Conservation (phyloP, 306 rosid species). For the Neltuma alba region DNA sequence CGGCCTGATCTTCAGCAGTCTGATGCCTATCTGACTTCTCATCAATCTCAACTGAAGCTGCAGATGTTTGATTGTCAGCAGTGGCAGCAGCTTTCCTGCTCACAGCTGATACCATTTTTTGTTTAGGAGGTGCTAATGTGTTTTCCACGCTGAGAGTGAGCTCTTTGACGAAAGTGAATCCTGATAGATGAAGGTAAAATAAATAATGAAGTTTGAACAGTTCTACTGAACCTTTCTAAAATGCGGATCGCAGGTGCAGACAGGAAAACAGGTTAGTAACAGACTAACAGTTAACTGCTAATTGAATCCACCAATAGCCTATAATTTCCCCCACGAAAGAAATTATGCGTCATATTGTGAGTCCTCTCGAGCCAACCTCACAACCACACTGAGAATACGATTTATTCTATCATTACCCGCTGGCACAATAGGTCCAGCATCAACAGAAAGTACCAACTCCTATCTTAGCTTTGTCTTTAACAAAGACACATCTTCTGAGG, state of each 20-base stretch:
- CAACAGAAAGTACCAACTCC: neutral
- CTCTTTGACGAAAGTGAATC: conserved; percentile 83
- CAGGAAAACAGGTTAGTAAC: conserved; percentile 28
- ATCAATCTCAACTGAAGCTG: conserved; percentile 54
- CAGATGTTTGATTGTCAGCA: conserved; percentile 56
- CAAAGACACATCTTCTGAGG: neutral
- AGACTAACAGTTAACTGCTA: conserved; percentile 16
- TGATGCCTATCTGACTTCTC: conserved; percentile 57
- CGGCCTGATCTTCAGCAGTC: conserved; percentile 55
- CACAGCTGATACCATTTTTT: conserved; percentile 48
- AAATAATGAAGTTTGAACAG: conserved; percentile 31
- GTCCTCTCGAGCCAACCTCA: conserved; percentile 21
- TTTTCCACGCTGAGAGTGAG: conserved; percentile 88
- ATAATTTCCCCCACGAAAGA: conserved; percentile 22
- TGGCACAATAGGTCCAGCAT: neutral
- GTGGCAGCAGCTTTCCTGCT: conserved; percentile 44
- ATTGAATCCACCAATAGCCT: conserved; percentile 17
- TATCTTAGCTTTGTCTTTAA: neutral
- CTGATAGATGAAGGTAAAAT: conserved; percentile 51
- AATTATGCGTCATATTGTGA: conserved; percentile 12
- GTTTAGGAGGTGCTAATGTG: conserved; percentile 69
- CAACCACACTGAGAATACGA: conserved; percentile 24
- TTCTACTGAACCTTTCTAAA: neutral
- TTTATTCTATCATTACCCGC: neutral
- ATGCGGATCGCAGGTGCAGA: neutral